phyloP scores from a whole-genome alignment of 1,139 yeast genomes.

The Hyphopichia burtonii region DNA sequence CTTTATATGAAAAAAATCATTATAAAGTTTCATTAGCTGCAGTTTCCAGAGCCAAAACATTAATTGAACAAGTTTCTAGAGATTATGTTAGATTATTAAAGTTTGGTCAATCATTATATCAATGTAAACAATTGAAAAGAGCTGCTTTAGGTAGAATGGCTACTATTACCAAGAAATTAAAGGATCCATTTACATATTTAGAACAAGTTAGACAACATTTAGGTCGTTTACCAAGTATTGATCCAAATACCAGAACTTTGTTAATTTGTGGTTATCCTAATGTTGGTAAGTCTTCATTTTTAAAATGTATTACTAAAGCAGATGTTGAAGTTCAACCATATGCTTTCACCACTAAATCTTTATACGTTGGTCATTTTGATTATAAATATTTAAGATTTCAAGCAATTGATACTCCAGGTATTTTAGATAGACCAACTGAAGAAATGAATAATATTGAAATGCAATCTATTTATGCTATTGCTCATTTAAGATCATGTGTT shows the following conservation, averaged over 20 bases:
- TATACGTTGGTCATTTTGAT: conserved; percentile 96
- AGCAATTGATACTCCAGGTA: conserved; percentile 99
- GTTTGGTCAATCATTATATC: conserved; percentile 96
- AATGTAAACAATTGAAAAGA: conserved; percentile 96
- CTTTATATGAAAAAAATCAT: conserved; percentile 95
- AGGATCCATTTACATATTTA: conserved; percentile 87
- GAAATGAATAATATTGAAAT: conserved; percentile 99
- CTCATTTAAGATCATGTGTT: conserved; percentile 95
- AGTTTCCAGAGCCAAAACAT: conserved; percentile 86
- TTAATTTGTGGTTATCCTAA: conserved; percentile 98
- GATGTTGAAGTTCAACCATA: conserved; percentile 99
- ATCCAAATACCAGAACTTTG: conserved; percentile 96
- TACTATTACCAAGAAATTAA: conserved; percentile 88
- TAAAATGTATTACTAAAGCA: conserved; percentile 91
- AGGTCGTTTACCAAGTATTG: conserved; percentile 97
- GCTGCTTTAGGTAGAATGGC: conserved; percentile 99
- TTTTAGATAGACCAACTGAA: conserved; percentile 96
- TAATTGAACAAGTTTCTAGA: conserved; percentile 93
- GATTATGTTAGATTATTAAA: conserved; percentile 91
- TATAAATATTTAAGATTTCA: conserved; percentile 96
- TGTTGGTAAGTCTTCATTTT: conserved; percentile 96
- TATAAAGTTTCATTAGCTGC: conserved; percentile 97
- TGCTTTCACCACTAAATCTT: conserved; percentile 95
- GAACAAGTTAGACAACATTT: conserved; percentile 99
- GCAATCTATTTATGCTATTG: conserved; percentile 98